Conservation (phyloP, 1,284 basidiomycete species). For the Stereum hirsutum region DNA sequence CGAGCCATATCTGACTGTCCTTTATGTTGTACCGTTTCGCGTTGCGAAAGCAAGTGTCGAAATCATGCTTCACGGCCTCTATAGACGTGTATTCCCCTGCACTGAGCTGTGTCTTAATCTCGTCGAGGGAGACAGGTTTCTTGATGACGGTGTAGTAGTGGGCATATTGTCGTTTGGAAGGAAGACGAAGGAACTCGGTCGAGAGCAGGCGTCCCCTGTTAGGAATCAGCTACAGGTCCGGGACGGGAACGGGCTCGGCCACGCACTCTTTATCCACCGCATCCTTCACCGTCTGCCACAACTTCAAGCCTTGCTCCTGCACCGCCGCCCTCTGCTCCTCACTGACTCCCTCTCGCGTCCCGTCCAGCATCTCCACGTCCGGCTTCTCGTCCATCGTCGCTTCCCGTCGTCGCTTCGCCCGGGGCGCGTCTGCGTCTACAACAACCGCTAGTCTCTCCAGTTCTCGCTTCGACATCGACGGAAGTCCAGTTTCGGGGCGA, state of each 20-base stretch:
- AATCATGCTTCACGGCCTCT: conserved; percentile 69
- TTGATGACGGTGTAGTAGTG: conserved; percentile 83
- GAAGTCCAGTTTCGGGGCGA: too few species aligned
- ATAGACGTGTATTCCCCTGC: conserved; percentile 54
- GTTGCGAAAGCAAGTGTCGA: conserved; percentile 84
- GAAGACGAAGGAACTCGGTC: conserved; percentile 68
- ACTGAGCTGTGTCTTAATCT: conserved; percentile 77
- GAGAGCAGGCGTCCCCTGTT: conserved; percentile 59
- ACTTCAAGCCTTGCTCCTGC: conserved; percentile 50
- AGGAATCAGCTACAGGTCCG: too few species aligned
- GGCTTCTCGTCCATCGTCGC: conserved; percentile 23
- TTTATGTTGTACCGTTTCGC: conserved; percentile 86
- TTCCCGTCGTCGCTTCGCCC: conserved; percentile 63
- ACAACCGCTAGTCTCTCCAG: conserved; percentile 35
- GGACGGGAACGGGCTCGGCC: too few species aligned
- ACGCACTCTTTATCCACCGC: conserved; percentile 79
- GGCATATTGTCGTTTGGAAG: conserved; percentile 73
- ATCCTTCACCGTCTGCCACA: conserved; percentile 71
- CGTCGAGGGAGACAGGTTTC: conserved; percentile 76
- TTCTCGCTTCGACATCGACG: conserved; percentile 72
- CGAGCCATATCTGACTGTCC: conserved; percentile 78
- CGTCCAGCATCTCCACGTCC: conserved; percentile 11
- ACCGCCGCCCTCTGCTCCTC: conserved; percentile 28
- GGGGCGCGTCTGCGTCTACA: conserved; percentile 47
- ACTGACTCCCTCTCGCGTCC: conserved; percentile 15